phyloP scores from a whole-genome alignment of 352 stramenopile species.

The Globisporangium yorkense region DNA sequence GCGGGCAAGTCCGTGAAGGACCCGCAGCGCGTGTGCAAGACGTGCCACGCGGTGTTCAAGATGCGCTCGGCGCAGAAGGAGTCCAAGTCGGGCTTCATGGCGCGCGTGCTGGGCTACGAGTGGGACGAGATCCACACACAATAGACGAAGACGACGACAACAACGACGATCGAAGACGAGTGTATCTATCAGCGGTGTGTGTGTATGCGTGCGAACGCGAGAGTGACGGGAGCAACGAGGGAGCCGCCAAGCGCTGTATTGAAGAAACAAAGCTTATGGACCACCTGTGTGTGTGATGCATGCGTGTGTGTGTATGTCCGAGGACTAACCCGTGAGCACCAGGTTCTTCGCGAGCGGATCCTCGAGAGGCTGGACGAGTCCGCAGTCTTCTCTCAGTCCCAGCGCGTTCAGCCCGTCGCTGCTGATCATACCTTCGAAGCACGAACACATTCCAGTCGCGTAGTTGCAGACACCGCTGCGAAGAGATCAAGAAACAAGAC shows the following conservation, averaged over 20 bases:
- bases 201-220: neutral
- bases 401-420: slow-evolving; percentile 45
- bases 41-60: slow-evolving; percentile 84
- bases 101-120: slow-evolving; percentile 75
- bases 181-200: slow-evolving; percentile 12
- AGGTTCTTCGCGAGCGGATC: slow-evolving; percentile 31
- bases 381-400: slow-evolving; percentile 60
- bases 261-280: too few species aligned
- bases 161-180: neutral
- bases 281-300: neutral
- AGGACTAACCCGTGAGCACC: slow-evolving; percentile 13
- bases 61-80: slow-evolving; percentile 77
- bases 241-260: neutral
- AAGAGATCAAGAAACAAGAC: neutral
- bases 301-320: neutral
- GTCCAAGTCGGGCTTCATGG: slow-evolving; percentile 81
- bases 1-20: slow-evolving; percentile 72
- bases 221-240: neutral
- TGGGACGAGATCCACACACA: slow-evolving; percentile 64
- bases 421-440: slow-evolving; percentile 67
- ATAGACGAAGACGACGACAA: neutral
- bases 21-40: slow-evolving; percentile 74
- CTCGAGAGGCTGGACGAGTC: slow-evolving; percentile 35
- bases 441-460: slow-evolving; percentile 37
- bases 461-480: slow-evolving; percentile 57